These are phyloP conservation scores for Kuraishia ogatae DNA, from an alignment of 805 yeast genomes.

Conservation along the genomic window DNA sequence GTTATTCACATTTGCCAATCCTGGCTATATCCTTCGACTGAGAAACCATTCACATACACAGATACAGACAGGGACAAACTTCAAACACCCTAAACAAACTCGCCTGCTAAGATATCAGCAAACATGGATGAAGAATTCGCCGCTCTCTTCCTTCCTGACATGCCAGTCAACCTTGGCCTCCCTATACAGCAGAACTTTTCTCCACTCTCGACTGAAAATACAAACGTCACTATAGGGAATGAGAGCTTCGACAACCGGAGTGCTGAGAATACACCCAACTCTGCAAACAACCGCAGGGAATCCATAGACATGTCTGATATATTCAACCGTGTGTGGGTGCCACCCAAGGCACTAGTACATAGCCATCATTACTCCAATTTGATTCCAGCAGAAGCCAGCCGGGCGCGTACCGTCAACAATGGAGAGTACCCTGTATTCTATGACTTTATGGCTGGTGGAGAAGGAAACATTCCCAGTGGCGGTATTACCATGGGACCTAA, in stretches of 20 bases:
- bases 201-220: slow-evolving; percentile 1
- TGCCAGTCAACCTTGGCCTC: slow-evolving; percentile 1
- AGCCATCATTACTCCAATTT: background rate
- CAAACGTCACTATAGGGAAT: background rate
- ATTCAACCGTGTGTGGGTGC: background rate
- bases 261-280: background rate
- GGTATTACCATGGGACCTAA: background rate
- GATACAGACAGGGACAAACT: too few species aligned
- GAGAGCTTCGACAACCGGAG: background rate
- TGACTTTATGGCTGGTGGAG: background rate
- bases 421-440: background rate
- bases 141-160: slow-evolving; percentile 9
- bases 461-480: background rate
- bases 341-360: background rate
- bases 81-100: too few species aligned
- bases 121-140: slow-evolving; percentile 11
- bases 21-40: too few species aligned
- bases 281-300: background rate
- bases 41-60: too few species aligned
- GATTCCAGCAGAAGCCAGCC: slow-evolving; percentile 4
- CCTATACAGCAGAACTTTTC: slow-evolving; percentile 2
- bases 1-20: too few species aligned
- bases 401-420: slow-evolving; percentile 1
- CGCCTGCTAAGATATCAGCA: too few species aligned
- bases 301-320: background rate